phyloP scores from a whole-genome alignment of 805 yeast species.

The Candida insectorum region DNA sequence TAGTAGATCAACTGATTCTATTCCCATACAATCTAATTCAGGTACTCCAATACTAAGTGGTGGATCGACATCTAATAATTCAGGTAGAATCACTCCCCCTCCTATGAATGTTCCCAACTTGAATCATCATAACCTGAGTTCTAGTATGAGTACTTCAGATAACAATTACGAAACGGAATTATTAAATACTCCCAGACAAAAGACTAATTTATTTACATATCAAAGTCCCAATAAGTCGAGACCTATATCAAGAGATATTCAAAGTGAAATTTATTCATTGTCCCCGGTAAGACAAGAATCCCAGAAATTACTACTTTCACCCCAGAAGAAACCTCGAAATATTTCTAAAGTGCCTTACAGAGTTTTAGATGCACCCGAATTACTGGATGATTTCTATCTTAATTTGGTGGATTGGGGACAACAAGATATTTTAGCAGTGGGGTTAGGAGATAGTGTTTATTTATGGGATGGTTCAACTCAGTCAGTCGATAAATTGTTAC shows the following conservation, averaged over 20 bases:
- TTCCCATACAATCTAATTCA: constrained; percentile 2
- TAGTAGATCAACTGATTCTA: constrained; percentile 10
- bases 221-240: constrained; percentile 66
- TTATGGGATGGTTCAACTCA: constrained; percentile 88
- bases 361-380: constrained; percentile 92
- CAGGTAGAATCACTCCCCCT: constrained; percentile 22
- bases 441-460: constrained; percentile 82
- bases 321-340: constrained; percentile 72
- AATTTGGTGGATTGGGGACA: constrained; percentile 96
- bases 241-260: constrained; percentile 61
- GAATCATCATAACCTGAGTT: constrained; percentile 4
- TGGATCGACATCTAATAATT: neutral
- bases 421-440: constrained; percentile 84
- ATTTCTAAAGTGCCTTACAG: constrained; percentile 87
- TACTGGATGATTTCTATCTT: constrained; percentile 89
- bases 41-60: constrained; percentile 2
- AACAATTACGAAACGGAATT: constrained; percentile 12
- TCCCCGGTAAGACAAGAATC: constrained; percentile 90
- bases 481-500: constrained; percentile 76
- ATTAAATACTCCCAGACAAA: constrained; percentile 35
- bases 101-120: constrained; percentile 1
- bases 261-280: constrained; percentile 71
- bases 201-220: constrained; percentile 67
- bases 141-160: constrained; percentile 1
- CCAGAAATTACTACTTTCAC: constrained; percentile 74